Base-by-base conservation (phyloP, 225 moss, liverwort and hornwort genomes). In the Physcomitrium patens region DNA sequence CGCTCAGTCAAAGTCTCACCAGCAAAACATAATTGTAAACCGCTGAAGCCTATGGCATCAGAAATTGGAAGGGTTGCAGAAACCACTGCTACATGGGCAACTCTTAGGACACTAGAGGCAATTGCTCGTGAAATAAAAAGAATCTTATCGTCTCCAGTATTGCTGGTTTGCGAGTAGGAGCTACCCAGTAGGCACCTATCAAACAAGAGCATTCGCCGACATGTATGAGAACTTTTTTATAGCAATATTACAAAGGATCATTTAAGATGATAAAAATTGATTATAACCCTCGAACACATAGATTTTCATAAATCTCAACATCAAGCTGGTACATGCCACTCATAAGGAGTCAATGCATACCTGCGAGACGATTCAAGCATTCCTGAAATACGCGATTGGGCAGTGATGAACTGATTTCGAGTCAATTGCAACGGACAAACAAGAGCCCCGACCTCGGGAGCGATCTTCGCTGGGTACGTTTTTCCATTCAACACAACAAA, bases 321-420 rank as follows among this genome's bases (percentile, higher is more conserved):
- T 2, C 23, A 24, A 13, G 26, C 9, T 22, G 24, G 58, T 58
- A 26, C 24, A 22, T 53, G n/a, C n/a, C 58, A 64, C 19, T 68
- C 9, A 8, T 37, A 51, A 10, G 17, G 59, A 31, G 54, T 48
- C 41, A 19, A 69, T 69, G 58, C 74, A 50, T 68, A 97, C 97
- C 97, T 97, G 84, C 97, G 94, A 60, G 85, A 74, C n/a, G 90
- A 82, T 81, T 94, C 94, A 73, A 91, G 89, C 97, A 94, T 94
- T 73, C 97, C 94, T 63, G 90, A 89, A 67, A 97, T 85, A 46
- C 81, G 86, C 52, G 83, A 81, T 81, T 93, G 88, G 52, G 89
- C 75, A 79, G 80, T 63, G 28, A 71, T 58, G 76, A 94, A 97
- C 48, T 79, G 86, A 37, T 77, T 86, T 70, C 72, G 64, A 78